Evolutionary conservation across 345 rosid species (phyloP).

Genomic region (Rhodamnia rubescens): DNA sequence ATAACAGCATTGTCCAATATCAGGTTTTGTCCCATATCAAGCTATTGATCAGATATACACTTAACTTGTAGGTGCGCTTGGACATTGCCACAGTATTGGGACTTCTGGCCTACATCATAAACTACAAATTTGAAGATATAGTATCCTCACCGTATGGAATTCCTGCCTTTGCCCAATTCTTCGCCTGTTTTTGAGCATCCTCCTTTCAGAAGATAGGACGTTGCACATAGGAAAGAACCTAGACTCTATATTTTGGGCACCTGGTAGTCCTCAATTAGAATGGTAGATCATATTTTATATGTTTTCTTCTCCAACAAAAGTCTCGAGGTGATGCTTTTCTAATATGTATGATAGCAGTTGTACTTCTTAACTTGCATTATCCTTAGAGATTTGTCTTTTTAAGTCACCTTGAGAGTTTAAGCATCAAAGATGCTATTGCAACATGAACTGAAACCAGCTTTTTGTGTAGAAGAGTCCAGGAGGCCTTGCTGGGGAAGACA

Average conservation of each 20-base stretch:
- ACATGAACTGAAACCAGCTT: neutral
- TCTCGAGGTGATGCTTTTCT: neutral
- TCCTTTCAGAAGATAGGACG: neutral
- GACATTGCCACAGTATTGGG: constrained; percentile 82
- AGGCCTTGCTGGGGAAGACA: neutral
- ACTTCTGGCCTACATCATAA: constrained; percentile 76
- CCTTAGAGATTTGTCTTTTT: neutral
- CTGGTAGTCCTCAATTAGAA: neutral
- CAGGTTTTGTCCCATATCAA: neutral
- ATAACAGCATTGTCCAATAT: neutral
- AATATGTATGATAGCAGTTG: neutral
- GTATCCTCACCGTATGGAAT: constrained; percentile 68
- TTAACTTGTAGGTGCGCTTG: constrained; percentile 64
- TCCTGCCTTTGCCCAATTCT: neutral
- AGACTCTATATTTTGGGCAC: neutral
- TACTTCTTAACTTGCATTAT: neutral
- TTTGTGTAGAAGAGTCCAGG: neutral
- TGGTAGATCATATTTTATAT: neutral
- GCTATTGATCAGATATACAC: neutral
- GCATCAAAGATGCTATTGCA: neutral
- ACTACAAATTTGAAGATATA: constrained; percentile 89
- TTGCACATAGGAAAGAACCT: neutral
- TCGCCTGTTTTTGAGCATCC: neutral
- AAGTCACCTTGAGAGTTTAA: neutral
- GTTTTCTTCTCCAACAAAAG: neutral